Evolutionary conservation across 805 yeast genomes (phyloP), one percentile per base, ranked within the genome.

Genomic region (Cyberlindnera americana): DNA sequence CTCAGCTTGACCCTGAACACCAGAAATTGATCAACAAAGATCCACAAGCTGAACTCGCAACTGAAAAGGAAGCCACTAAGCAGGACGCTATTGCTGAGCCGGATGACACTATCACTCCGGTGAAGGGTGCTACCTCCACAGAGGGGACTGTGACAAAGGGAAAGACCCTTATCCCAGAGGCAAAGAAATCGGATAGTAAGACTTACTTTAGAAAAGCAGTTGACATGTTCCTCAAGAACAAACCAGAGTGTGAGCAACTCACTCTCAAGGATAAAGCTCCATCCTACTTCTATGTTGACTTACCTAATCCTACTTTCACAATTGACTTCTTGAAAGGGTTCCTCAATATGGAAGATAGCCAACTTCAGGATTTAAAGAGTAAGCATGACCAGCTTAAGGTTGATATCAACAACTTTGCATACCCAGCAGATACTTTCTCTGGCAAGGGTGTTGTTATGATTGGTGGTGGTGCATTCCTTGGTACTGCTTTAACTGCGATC

Each of bases 381-480:
- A 56, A 46, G 35, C 60, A 56, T 21, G 22, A 29, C 14, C 47
- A 41, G 19, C 33, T 54, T 23, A 56, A 52, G 29, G 13, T 25
- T 2, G 56, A 48, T 22, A 49, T 55, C 11, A 18, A 43, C 22
- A 23, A 44, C 18, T 29, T 46, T 3, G 41, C 32, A 1, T 53
- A 51, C 28, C 57, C 59, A 32, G 44, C 47, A 15, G 62, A 46
- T 8, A 37, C 48, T 1, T 53, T 52, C 29, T 6, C 30, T 8
- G 60, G 56, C 2, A 50, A 53, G 30, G 62, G 61, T 28, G 49
- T 55, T 10, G 72, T 67, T 2, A 61, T 67, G 53, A 54, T 70
- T 33, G 75, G 73, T 17, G 76, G 75, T 34, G 72, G 71, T 2
- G 40, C 58, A 15, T 69, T 64, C 46, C 58, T 72, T 16, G 70